A percentile compares a stretch with the other conserved stretches of the same genome.
Conservation (phyloP, 2,329 filamentous ascomycete species). For the Diplocarpon mali region DNA sequence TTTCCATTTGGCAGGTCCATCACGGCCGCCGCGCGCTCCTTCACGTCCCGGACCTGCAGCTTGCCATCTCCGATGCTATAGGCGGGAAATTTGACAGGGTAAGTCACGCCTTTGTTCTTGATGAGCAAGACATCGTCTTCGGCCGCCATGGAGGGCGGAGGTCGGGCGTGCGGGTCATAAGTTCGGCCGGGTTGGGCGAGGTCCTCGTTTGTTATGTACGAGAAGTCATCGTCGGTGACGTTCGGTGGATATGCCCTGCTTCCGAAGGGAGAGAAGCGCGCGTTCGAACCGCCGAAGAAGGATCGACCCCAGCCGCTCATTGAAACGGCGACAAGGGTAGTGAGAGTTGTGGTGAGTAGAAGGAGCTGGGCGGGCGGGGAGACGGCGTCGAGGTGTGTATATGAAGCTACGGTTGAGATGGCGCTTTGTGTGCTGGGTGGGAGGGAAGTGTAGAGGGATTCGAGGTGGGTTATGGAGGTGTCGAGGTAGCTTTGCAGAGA, state of each 20-base stretch:
- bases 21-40: conserved; percentile 55
- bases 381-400: conserved; percentile 22
- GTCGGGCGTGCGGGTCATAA: conserved; percentile 33
- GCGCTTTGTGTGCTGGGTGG: conserved; percentile 21
- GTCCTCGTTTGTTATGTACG: conserved; percentile 73
- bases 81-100: conserved; percentile 62
- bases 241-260: conserved; percentile 37
- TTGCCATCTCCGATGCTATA: conserved; percentile 67
- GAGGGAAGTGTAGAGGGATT: conserved; percentile 31
- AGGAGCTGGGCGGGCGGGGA: conserved; percentile 18
- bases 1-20: conserved; percentile 48
- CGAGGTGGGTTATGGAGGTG: conserved; percentile 38
- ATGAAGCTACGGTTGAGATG: conserved; percentile 20
- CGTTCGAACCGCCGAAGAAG: conserved; percentile 20
- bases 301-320: conserved; percentile 27
- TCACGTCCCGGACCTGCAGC: conserved; percentile 53
- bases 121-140: conserved; percentile 64
- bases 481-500: conserved; percentile 43
- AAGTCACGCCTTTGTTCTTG: conserved; percentile 54
- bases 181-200: conserved; percentile 37
- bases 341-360: conserved; percentile 18
- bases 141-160: conserved; percentile 30
- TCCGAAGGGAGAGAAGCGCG: conserved; percentile 26
- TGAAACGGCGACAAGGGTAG: conserved; percentile 19
- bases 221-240: conserved; percentile 67